These are phyloP conservation scores for Protoeuglena noctilucae DNA, from an alignment of 139 green algal species.

Conservation along the genomic window DNA sequence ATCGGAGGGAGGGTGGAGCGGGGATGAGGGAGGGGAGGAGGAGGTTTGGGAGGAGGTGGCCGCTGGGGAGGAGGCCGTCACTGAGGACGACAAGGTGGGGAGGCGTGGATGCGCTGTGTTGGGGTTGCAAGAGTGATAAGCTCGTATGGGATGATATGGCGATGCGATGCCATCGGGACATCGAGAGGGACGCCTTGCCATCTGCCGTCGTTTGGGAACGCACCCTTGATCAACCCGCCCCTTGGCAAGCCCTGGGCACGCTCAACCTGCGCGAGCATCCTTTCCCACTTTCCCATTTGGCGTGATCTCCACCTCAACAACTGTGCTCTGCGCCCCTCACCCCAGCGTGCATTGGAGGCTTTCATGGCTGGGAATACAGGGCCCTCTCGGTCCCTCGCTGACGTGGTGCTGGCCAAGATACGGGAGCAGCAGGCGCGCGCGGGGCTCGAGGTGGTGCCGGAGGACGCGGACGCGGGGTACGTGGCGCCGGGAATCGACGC, in stretches of 20 bases:
- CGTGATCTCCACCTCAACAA: neutral
- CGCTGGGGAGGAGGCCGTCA: conserved; percentile 7
- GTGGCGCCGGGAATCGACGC: conserved; percentile 41
- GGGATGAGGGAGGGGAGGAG: neutral
- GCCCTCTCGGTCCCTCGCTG: conserved; percentile 42
- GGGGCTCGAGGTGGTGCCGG: conserved; percentile 5
- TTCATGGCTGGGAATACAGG: conserved; percentile 16
- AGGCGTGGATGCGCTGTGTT: neutral
- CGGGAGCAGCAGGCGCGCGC: conserved; percentile 28
- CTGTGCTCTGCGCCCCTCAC: neutral
- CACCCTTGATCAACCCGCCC: conserved; percentile 11
- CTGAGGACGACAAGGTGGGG: neutral
- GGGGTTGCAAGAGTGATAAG: neutral
- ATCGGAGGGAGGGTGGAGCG: neutral
- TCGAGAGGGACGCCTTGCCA: too few relatives aligned
- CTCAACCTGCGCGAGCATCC: conserved; percentile 29
- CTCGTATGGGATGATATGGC: neutral
- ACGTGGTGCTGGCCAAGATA: conserved; percentile 77
- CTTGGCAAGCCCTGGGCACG: neutral
- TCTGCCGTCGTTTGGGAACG: conserved; percentile 10
- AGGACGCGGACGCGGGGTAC: neutral
- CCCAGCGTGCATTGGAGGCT: neutral
- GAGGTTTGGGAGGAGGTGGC: neutral
- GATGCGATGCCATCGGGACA: conserved; percentile 3
- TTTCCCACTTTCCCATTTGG: neutral